Evolutionary conservation across 2,329 filamentous ascomycete species (phyloP), one percentile per base, ranked within the genome.

Genomic region (Fusarium napiforme): DNA sequence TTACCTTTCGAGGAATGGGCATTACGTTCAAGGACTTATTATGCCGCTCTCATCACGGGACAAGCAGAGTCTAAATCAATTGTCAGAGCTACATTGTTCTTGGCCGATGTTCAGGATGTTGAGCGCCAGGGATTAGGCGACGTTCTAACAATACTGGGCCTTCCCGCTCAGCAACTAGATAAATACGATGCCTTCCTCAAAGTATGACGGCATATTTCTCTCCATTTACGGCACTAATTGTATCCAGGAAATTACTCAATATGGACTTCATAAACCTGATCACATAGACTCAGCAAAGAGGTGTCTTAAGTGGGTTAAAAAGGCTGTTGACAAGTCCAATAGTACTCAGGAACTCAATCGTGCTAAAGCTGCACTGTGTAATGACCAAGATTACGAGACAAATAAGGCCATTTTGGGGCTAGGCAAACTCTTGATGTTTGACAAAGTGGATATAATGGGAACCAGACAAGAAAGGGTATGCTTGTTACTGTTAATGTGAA

Each of bases 231-330:
- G 23, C 23, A 23, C 42, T 43, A 23, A 43, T 4, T 18, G 1
- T 43, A 11, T 43, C 6, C 0, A 43, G 42, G n/a, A 43, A 43
- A 2, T 43, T 1, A 0, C 42, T 4, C n/a, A 4, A 43, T 43
- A 43, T 0, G n/a, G 42, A 2, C 15, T 43, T 0, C n/a, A 43
- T 12, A 0, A 43, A 0, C 9, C n/a, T 23, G 0, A 23, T 23
- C 1, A 43, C 6, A 43, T 43, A 23, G 0, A 11, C 3, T 16
- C 40, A 16, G 40, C 40, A 11, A 23, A 23, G 23, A 23, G 23
- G 23, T 23, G 23, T 23, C 23, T 23, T 23, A 23, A 23, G 4
- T 23, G 23, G 23, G 23, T 23, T 23, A 23, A 23, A 23, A 23
- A 23, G 23, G 23, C 23, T 23, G 15, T 23, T 8, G 2, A 43